Evolutionary conservation across 1,284 basidiomycete species (phyloP), one percentile per base, ranked within the genome.

Genomic region (Coniferiporia sulphurascens): DNA sequence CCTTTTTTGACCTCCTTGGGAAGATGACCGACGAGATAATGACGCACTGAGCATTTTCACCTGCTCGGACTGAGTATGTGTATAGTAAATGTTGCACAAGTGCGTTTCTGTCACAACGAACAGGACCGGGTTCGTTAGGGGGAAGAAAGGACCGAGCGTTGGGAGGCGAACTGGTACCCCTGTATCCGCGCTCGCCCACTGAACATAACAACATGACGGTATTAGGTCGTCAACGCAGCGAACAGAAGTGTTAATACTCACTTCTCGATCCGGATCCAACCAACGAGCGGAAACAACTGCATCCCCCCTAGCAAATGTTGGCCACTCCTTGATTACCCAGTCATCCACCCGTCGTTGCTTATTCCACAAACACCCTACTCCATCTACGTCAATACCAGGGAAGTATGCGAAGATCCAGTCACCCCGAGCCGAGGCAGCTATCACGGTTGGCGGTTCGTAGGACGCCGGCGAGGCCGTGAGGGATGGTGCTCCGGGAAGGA

Each of bases 331-430:
- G 21, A 87, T 70, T 4, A 56, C 66, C 89, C 88, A 91, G 36
- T 68, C 74, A 64, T 91, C 86, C 36, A 87, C 68, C 62, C 80
- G 78, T 9, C 69, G 56, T 3, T 77, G 80, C 53, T 79, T 77
- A 55, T 74, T 76, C 89, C 89, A 91, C 12, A 90, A 64, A 65
- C 87, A 89, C 4, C 78, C 83, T 34, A 80, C 68, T 6, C 86
- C 84, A 52, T 83, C 81, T 1, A 71, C 66, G 32, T 76, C 77
- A 35, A 72, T 73, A 36, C 83, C 76, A 10, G 88, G 85, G 67
- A 87, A 91, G 68, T 84, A 91, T 1, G 88, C 87, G 67, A 89
- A 91, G 2, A 91, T 67, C 80, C 81, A 85, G 48, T 79, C 75
- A 57, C 84, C 83, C 27, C 74, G 73, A 1, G 85, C 77, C 10